These are phyloP conservation scores for Neopestalotiopsis clavispora DNA, from an alignment of 2,329 filamentous ascomycete genomes.

Conservation along the genomic window DNA sequence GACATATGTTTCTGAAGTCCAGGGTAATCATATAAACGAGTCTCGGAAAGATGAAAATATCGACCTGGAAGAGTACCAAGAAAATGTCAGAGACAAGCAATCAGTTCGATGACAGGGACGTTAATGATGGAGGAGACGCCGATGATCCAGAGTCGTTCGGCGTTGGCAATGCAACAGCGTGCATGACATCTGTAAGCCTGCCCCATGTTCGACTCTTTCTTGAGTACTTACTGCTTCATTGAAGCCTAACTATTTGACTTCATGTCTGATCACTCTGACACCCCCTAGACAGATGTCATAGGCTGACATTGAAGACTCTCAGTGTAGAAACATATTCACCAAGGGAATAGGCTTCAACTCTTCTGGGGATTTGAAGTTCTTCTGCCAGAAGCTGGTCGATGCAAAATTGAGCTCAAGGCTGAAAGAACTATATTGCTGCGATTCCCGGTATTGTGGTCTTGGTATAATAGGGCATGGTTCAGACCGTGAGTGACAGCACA, in stretches of 20 bases:
- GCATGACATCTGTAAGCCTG: not conserved
- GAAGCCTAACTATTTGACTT: not conserved
- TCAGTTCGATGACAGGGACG: not conserved
- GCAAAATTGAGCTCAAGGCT: conserved; percentile 26
- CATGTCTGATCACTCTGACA: not conserved
- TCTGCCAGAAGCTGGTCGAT: not conserved
- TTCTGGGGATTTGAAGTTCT: not conserved
- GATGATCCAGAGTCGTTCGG: not conserved
- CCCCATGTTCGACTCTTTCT: not conserved
- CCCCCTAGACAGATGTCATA: not conserved
- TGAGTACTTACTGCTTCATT: not conserved
- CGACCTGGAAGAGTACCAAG: not conserved
- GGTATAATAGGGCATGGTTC: conserved; percentile 37
- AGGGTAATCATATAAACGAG: not conserved
- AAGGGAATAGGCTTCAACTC: not conserved
- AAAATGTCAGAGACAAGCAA: not conserved
- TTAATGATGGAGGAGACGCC: not conserved
- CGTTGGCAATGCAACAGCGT: not conserved
- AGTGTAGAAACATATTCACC: conserved; percentile 10
- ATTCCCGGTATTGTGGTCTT: conserved; percentile 55
- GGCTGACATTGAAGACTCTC: not conserved
- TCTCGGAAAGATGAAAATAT: not conserved
- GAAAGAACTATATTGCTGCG: conserved; percentile 57
- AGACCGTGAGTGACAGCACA: conserved; percentile 48
- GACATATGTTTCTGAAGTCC: conserved; percentile 22